A percentile compares a stretch with the other conserved stretches of the same genome.
phyloP scores from a whole-genome alignment of 2,329 filamentous ascomycete genomes.

The Rutstroemia sp. region DNA sequence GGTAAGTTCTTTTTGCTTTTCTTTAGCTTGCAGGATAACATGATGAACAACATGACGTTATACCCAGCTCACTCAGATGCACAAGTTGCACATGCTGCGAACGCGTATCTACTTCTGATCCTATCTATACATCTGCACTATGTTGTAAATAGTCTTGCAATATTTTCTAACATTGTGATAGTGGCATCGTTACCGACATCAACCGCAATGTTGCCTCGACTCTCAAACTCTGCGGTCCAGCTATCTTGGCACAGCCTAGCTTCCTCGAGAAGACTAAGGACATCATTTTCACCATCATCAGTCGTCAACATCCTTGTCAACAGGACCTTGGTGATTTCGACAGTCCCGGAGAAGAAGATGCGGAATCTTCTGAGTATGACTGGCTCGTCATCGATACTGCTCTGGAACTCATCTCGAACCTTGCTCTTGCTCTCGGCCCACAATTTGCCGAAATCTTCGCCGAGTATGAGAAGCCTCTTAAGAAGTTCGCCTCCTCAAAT shows the following conservation, averaged over 20 bases:
- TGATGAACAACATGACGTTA: conserved; percentile 90
- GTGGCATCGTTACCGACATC: conserved; percentile 71
- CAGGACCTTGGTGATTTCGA: conserved; percentile 81
- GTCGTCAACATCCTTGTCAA: conserved; percentile 87
- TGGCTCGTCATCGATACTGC: conserved; percentile 96
- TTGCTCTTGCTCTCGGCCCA: conserved; percentile 72
- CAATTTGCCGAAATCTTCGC: conserved; percentile 88
- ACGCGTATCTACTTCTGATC: conserved; percentile 51
- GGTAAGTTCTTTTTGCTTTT: conserved; percentile 55
- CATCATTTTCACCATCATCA: conserved; percentile 71
- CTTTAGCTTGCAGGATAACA: conserved; percentile 31
- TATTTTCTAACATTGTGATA: conserved; percentile 8
- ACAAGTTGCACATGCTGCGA: conserved; percentile 80
- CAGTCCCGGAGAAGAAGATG: conserved; percentile 58
- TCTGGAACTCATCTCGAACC: conserved; percentile 79
- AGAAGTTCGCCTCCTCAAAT: conserved; percentile 80
- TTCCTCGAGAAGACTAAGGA: conserved; percentile 71
- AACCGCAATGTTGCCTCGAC: conserved; percentile 89
- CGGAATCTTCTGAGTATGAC: conserved; percentile 86
- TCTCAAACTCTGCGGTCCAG: conserved; percentile 83
- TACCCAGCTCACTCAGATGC: conserved; percentile 99
- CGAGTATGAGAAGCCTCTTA: conserved; percentile 85
- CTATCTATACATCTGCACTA: conserved; percentile 14
- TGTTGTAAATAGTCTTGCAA: conserved; percentile 12
- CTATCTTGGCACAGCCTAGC: conserved; percentile 67